These are phyloP conservation scores for Evansstolkia leycettana DNA, from an alignment of 495 filamentous ascomycete species.

Conservation along the genomic window DNA sequence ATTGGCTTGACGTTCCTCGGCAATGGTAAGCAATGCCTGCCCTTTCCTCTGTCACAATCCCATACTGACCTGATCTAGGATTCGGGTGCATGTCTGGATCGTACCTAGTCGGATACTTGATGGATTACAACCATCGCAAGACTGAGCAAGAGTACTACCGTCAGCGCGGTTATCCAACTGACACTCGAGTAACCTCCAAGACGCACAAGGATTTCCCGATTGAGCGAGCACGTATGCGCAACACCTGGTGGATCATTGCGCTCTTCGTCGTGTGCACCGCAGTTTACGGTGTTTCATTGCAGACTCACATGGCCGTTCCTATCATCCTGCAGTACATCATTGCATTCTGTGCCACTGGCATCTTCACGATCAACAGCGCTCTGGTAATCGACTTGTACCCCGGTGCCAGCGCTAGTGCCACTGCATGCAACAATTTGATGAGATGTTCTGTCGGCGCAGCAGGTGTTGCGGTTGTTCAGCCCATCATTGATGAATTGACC, in stretches of 20 bases:
- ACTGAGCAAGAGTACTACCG: conserved; percentile 27
- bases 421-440: conserved; percentile 60
- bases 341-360: conserved; percentile 25
- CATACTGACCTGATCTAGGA: conserved; percentile 9
- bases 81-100: conserved; percentile 27
- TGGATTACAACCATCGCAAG: conserved; percentile 26
- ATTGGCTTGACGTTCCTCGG: conserved; percentile 31
- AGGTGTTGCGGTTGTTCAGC: conserved; percentile 47
- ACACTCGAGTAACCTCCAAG: conserved; percentile 27
- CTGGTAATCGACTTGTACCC: conserved; percentile 58
- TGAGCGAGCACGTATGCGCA: conserved; percentile 34
- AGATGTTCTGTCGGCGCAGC: conserved; percentile 56
- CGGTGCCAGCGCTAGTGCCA: conserved; percentile 47
- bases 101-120: conserved; percentile 24
- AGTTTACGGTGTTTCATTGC: conserved; percentile 18
- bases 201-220: conserved; percentile 37
- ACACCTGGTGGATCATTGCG: conserved; percentile 29
- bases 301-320: conserved; percentile 35
- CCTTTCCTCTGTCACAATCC: too few species aligned
- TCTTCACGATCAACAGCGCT: conserved; percentile 45
- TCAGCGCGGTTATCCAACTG: conserved; percentile 24
- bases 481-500: conserved; percentile 49
- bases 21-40: too few species aligned
- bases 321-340: conserved; percentile 45
- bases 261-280: conserved; percentile 22